A percentile compares a stretch with the other conserved stretches of the same genome.
Conservation (phyloP, 306 rosid genomes). For the Amphicarpaea edgeworthii region DNA sequence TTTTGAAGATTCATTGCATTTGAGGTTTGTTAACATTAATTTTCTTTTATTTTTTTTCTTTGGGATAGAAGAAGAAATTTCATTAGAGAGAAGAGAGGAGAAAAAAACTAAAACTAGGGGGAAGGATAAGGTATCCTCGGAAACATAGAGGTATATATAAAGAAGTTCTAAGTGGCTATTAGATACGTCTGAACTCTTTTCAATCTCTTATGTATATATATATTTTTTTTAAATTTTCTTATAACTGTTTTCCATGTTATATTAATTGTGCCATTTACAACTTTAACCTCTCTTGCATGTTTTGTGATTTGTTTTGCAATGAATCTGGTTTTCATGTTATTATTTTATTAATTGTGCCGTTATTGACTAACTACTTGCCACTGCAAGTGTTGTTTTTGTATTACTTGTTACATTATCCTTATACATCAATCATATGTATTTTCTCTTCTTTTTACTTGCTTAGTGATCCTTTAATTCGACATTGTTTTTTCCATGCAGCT, state of each 20-base stretch:
- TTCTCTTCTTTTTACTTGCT: neutral
- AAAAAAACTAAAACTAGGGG: conserved; percentile 11
- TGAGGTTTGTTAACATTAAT: conserved; percentile 59
- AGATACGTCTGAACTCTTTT: neutral
- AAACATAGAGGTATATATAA: neutral
- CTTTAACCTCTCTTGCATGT: conserved; percentile 14
- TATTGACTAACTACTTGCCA: conserved; percentile 4
- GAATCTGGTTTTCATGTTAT: conserved; percentile 19
- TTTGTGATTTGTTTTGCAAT: neutral
- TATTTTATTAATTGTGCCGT: too few species aligned
- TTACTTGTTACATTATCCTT: conserved; percentile 15
- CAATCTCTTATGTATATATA: conserved; percentile 2
- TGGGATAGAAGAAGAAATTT: conserved; percentile 3
- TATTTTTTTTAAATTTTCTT: neutral
- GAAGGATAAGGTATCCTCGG: conserved; percentile 3
- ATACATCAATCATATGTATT: conserved; percentile 9
- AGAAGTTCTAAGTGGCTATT: conserved; percentile 18
- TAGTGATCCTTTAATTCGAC: conserved; percentile 26
- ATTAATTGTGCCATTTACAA: conserved; percentile 1
- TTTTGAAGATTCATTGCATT: conserved; percentile 48
- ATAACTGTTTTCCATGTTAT: conserved; percentile 8
- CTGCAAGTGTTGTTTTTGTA: neutral
- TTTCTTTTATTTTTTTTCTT: conserved; percentile 4
- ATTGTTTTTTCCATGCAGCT: conserved; percentile 55
- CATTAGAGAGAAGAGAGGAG: conserved; percentile 23